Evolutionary conservation across 2,329 filamentous ascomycete genomes (phyloP).

Genomic region (Pyricularia grisea): DNA sequence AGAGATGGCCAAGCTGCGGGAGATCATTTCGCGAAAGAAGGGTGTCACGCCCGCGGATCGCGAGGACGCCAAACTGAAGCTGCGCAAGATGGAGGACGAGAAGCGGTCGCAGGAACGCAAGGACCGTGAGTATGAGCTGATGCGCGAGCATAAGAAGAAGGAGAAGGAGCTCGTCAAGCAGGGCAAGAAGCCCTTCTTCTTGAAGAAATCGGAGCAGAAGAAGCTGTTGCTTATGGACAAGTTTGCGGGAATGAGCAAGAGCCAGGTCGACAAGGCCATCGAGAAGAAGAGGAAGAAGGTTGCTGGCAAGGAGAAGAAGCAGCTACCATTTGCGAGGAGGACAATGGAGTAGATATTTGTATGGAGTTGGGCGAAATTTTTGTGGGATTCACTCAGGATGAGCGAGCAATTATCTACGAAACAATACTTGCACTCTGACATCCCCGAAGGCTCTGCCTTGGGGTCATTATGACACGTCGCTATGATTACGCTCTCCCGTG

Average conservation of each 20-base stretch:
- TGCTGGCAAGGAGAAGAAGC: slow-evolving; percentile 73
- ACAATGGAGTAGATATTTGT: slow-evolving; percentile 11
- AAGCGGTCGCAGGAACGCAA: slow-evolving; percentile 61
- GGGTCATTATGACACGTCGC: neutral
- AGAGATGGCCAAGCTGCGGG: slow-evolving; percentile 71
- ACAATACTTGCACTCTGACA: neutral
- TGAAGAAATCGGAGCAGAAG: slow-evolving; percentile 90
- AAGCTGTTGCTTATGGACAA: slow-evolving; percentile 70
- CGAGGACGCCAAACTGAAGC: slow-evolving; percentile 60
- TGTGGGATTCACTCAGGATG: too few relatives aligned
- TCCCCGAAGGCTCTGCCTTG: neutral
- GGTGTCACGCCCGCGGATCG: slow-evolving; percentile 38
- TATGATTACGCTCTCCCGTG: neutral
- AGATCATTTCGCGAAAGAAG: slow-evolving; percentile 60
- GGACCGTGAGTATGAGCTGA: slow-evolving; percentile 59
- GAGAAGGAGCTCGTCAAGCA: slow-evolving; percentile 80
- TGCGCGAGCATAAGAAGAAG: slow-evolving; percentile 66
- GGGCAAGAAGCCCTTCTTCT: slow-evolving; percentile 87
- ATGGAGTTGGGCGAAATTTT: neutral
- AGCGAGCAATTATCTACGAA: neutral
- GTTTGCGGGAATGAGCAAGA: slow-evolving; percentile 75
- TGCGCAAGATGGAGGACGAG: slow-evolving; percentile 71
- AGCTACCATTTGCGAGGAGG: slow-evolving; percentile 50
- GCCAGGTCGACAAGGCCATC: slow-evolving; percentile 74
- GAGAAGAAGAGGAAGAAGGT: slow-evolving; percentile 87